Evolutionary conservation across 768 basidiomycete genomes (phyloP), one percentile per base, ranked within the genome.

Genomic region (Leccinum aurantiacum): DNA sequence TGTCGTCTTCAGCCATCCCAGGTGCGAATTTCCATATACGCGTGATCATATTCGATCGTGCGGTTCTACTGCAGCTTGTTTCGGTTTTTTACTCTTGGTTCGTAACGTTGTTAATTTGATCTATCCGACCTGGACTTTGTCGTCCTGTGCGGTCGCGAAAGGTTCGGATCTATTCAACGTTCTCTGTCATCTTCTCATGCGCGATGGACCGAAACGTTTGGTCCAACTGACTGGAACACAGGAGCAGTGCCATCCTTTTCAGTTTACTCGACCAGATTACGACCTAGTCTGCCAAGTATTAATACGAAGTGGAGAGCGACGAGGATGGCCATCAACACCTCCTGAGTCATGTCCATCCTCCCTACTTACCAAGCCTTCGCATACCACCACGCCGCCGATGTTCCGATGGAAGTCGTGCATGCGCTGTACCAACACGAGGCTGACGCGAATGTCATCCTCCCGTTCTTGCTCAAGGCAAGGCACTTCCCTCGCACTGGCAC

Each of bases 401-500:
- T 82, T 5, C 41, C 64, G 1, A 7, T 53, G 3, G 44, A 63
- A 1, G 75, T 78, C 1, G 75, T 75, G 74, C 59, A 56, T 2
- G 63, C 67, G 1, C 57, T 82, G 9, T 46, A 29, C 3, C 60
- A 58, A 4, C 55, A 74, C 10, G 75, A 80, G 31, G 67, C 65
- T 0, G 54, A 68, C 3, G 73, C 79, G 2, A 82, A 83, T 51
- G 61, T 80, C 47, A 66, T 82, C 17, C 70, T 76, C 17, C 77
- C 82, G 0, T 75, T 75, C 25, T 78, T 78, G 1, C 66, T 56
- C 50, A 78, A 76, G 60, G 65, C 71, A 22, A 47, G 54, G 19
- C n/a, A 54, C 10, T 48, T 37, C 10, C 57, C 61, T 51, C 58
- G 49, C 25, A 52, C 4, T 1, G 13, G 5, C 1, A 6, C n/a